Conservation (phyloP, 345 rosid species). For the Euclidium syriacum region DNA sequence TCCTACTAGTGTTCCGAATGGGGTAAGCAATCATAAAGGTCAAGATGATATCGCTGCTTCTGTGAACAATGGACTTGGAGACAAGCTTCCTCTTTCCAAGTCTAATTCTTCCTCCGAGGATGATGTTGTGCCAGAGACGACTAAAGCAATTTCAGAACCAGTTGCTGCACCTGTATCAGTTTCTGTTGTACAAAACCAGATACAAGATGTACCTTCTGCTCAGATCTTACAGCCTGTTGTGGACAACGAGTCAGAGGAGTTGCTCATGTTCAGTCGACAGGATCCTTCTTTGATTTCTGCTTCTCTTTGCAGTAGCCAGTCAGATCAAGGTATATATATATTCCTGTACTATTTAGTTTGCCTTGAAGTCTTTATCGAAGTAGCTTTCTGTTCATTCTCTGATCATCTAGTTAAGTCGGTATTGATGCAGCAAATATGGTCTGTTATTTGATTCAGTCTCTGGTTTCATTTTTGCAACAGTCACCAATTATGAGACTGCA, state of each 20-base stretch:
- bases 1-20: constrained; percentile 35
- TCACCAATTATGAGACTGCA: constrained; percentile 11
- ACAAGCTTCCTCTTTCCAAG: constrained; percentile 11
- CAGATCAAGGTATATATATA: constrained; percentile 37
- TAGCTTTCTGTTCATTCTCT: not conserved
- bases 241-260: constrained; percentile 30
- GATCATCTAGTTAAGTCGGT: not conserved
- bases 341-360: not conserved
- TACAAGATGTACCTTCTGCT: constrained; percentile 16
- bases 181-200: constrained; percentile 31
- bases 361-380: not conserved
- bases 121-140: constrained; percentile 32
- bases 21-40: constrained; percentile 22
- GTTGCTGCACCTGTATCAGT: constrained; percentile 24
- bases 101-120: constrained; percentile 24
- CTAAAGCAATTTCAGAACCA: constrained; percentile 31
- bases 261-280: constrained; percentile 19
- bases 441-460: constrained; percentile 7
- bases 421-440: not conserved
- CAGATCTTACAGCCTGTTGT: constrained; percentile 26
- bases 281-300: constrained; percentile 24
- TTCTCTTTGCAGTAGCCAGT: constrained; percentile 24
- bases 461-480: constrained; percentile 11
- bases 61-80: constrained; percentile 25
- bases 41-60: constrained; percentile 23